Conservation (phyloP, 768 basidiomycete genomes). For the Pilatotrama ljubarskyi region DNA sequence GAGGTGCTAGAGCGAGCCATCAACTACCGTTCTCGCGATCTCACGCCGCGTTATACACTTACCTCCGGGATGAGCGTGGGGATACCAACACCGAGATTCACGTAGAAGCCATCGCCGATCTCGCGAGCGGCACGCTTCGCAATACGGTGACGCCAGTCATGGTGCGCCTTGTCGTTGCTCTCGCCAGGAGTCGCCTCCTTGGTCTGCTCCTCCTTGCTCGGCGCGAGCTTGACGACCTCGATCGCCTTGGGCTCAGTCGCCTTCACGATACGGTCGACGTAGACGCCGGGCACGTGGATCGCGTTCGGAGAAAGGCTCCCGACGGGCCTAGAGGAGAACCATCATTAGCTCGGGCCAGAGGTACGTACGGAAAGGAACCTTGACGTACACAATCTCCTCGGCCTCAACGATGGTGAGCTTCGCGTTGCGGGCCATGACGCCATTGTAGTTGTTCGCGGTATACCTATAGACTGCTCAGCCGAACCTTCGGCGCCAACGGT, state of each 20-base stretch:
- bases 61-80: conserved; percentile 78
- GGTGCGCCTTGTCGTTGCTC: conserved; percentile 25
- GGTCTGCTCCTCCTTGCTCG: conserved; percentile 23
- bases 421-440: conserved; percentile 85
- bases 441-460: conserved; percentile 82
- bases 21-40: neutral
- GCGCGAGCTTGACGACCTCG: conserved; percentile 69
- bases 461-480: conserved; percentile 47
- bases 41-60: neutral
- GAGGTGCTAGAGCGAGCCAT: conserved; percentile 44
- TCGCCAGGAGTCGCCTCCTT: conserved; percentile 9
- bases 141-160: conserved; percentile 54
- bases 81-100: conserved; percentile 87
- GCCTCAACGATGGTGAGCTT: conserved; percentile 84
- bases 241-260: conserved; percentile 76
- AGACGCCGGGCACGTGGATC: conserved; percentile 80
- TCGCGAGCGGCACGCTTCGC: conserved; percentile 86
- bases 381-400: conserved; percentile 31
- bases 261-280: conserved; percentile 82
- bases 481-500: neutral
- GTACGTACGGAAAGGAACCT: neutral
- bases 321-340: conserved; percentile 22
- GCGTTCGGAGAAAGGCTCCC: conserved; percentile 65
- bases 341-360: neutral
- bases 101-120: conserved; percentile 81